Conservation (phyloP, 768 basidiomycete species). For the Agaricus bisporus region DNA sequence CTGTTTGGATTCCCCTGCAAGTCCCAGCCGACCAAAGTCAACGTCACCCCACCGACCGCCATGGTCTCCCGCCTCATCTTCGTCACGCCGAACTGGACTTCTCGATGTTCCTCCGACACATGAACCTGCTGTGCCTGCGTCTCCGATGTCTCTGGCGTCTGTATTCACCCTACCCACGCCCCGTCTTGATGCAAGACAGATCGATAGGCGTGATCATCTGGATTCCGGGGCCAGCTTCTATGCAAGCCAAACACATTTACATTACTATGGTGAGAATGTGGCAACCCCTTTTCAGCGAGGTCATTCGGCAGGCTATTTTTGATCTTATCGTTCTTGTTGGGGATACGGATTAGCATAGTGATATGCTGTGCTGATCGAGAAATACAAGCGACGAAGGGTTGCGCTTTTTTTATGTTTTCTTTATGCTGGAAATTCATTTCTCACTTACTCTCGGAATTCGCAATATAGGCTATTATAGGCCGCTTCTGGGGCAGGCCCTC, state of each 20-base stretch:
- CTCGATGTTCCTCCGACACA: background rate
- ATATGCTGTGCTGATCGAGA: too few relatives aligned
- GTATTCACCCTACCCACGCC: background rate
- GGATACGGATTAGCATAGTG: too few relatives aligned
- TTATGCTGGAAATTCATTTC: background rate
- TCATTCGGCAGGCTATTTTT: background rate
- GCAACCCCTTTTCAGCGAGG: background rate
- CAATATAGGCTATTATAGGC: too few relatives aligned
- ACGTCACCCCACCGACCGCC: background rate
- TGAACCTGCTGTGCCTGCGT: background rate
- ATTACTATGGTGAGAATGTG: conserved; percentile 2
- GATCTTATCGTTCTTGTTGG: too few relatives aligned
- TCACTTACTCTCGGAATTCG: too few relatives aligned
- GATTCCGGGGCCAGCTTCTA: conserved; percentile 5
- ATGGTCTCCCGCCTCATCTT: background rate
- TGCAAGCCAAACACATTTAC: background rate
- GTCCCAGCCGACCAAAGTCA: background rate
- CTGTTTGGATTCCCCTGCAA: background rate
- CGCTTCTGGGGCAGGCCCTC: background rate
- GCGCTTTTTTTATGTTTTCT: background rate
- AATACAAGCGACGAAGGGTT: background rate
- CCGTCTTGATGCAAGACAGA: background rate
- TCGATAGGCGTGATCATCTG: background rate
- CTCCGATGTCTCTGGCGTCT: background rate
- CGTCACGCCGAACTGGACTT: background rate